phyloP scores from a whole-genome alignment of 1,284 basidiomycete genomes.

The Caloboletus firmus region DNA sequence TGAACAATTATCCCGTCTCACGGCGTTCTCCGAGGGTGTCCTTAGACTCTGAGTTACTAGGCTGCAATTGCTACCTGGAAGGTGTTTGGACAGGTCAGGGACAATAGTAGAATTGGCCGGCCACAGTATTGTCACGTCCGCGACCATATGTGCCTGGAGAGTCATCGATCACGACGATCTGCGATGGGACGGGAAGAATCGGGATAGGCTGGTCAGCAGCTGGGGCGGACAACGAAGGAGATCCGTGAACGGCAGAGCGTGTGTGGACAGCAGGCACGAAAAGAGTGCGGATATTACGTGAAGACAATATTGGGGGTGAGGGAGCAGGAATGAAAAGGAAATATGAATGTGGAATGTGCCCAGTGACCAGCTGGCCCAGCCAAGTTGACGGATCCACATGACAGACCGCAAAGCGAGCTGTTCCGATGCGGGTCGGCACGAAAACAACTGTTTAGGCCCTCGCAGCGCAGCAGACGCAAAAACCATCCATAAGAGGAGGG shows the following conservation, averaged over 20 bases:
- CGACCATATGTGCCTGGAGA: conserved; percentile 10
- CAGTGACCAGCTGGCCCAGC: conserved; percentile 2
- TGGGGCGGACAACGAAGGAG: conserved; percentile 2
- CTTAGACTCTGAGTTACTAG: background rate
- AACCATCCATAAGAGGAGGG: too few relatives aligned
- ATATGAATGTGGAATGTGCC: conserved; percentile 14
- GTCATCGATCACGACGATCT: conserved; percentile 17
- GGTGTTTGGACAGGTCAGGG: background rate
- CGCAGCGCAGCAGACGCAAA: too few relatives aligned
- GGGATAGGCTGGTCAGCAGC: conserved; percentile 4
- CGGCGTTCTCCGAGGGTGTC: conserved; percentile 16
- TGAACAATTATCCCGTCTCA: background rate
- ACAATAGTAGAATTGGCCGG: background rate
- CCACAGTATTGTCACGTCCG: background rate
- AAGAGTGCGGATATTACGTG: conserved; percentile 10
- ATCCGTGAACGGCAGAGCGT: conserved; percentile 6
- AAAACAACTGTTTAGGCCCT: too few relatives aligned
- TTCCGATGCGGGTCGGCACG: conserved; percentile 10
- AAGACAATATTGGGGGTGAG: background rate
- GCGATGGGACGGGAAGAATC: conserved; percentile 15
- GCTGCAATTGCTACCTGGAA: conserved; percentile 1
- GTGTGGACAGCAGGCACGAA: background rate
- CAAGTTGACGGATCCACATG: conserved; percentile 10
- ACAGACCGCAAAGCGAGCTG: conserved; percentile 10
- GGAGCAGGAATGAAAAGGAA: conserved; percentile 7